Conservation (phyloP, 805 yeast species). For the Kuraishia capsulata region DNA sequence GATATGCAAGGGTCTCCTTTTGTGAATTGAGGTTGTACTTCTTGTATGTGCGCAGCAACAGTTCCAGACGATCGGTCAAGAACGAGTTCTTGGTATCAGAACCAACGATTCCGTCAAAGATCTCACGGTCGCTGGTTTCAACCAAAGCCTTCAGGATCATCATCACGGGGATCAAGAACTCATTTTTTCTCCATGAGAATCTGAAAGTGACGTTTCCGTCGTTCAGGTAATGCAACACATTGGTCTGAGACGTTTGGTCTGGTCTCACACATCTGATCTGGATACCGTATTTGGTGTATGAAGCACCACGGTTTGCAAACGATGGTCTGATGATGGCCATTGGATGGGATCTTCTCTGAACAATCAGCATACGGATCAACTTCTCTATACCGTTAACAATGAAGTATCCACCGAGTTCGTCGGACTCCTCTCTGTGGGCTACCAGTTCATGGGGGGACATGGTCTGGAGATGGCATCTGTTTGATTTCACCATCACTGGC, state of each 20-base stretch:
- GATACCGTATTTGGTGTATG: conserved; percentile 84
- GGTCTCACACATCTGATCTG: conserved; percentile 93
- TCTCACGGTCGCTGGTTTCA: conserved; percentile 89
- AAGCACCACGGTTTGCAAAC: conserved; percentile 87
- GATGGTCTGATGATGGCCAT: conserved; percentile 97
- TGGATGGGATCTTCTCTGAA: conserved; percentile 95
- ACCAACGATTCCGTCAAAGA: conserved; percentile 94
- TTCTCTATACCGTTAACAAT: conserved; percentile 96
- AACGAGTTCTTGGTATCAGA: conserved; percentile 80
- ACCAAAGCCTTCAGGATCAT: conserved; percentile 86
- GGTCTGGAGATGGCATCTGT: conserved; percentile 84
- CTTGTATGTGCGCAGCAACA: conserved; percentile 82
- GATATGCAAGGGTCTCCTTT: conserved; percentile 83
- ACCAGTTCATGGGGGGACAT: conserved; percentile 80
- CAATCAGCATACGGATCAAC: conserved; percentile 92
- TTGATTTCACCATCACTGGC: conserved; percentile 86
- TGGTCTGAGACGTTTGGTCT: conserved; percentile 96
- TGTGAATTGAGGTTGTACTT: conserved; percentile 68
- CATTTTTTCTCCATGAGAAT: conserved; percentile 95
- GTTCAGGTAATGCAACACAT: conserved; percentile 89
- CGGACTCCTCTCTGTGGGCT: conserved; percentile 75
- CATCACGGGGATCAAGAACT: conserved; percentile 85
- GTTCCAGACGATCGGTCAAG: conserved; percentile 95
- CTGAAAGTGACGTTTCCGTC: conserved; percentile 96
- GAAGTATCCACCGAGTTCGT: conserved; percentile 95